These are phyloP conservation scores for Cryphonectria nitschkei DNA, from an alignment of 2,329 filamentous ascomycete genomes.

Conservation along the genomic window DNA sequence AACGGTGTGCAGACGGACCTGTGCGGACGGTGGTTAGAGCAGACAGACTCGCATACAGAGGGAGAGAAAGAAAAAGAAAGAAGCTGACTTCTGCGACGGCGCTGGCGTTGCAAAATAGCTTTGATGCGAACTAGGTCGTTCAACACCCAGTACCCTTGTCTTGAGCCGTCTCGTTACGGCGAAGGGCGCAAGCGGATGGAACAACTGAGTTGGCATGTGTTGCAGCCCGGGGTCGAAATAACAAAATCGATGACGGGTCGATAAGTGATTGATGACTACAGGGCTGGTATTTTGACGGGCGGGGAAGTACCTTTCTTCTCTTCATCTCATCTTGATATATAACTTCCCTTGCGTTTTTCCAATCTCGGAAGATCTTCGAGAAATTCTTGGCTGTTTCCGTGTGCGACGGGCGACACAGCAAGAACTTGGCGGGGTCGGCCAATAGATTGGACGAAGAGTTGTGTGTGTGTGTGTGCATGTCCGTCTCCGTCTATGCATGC, in stretches of 20 bases:
- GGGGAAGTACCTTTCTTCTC: background rate
- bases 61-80: too few relatives aligned
- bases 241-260: background rate
- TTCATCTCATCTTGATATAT: too few relatives aligned
- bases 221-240: background rate
- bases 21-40: too few relatives aligned
- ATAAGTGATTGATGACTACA: background rate
- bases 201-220: background rate
- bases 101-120: background rate
- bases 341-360: too few relatives aligned
- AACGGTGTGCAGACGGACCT: too few relatives aligned
- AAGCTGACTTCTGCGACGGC: background rate
- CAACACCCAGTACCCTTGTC: background rate
- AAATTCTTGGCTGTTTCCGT: background rate
- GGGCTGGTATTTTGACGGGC: background rate
- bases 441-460: background rate
- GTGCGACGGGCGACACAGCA: background rate
- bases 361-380: background rate
- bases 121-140: background rate
- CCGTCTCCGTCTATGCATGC: background rate
- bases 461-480: background rate
- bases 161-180: background rate
- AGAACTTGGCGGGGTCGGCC: background rate
- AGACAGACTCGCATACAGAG: too few relatives aligned
- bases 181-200: background rate